phyloP scores from a whole-genome alignment of 1,139 yeast genomes.

The Kodamaea plutei region DNA sequence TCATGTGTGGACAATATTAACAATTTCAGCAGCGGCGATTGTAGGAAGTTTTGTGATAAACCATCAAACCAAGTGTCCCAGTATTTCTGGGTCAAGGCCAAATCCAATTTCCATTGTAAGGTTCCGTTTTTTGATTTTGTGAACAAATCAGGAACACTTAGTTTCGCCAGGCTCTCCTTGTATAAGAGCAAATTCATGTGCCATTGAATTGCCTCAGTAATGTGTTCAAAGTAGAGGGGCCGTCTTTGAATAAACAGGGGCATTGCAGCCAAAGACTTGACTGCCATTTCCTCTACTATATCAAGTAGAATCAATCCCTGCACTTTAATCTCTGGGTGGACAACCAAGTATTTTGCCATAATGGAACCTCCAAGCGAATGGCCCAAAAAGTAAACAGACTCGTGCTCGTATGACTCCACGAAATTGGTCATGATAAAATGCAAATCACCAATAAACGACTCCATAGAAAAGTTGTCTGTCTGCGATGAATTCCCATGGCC shows the following conservation, averaged over 20 bases:
- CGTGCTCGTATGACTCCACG: conserved; percentile 15
- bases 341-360: conserved; percentile 44
- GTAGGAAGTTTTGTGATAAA: conserved; percentile 60
- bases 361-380: conserved; percentile 94
- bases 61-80: conserved; percentile 84
- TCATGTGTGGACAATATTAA: conserved; percentile 89
- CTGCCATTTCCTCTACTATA: conserved; percentile 91
- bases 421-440: conserved; percentile 41
- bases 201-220: conserved; percentile 76
- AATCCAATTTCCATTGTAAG: conserved; percentile 60
- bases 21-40: conserved; percentile 55
- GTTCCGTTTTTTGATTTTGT: conserved; percentile 15
- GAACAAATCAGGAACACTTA: conserved; percentile 72
- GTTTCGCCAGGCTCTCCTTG: conserved; percentile 58
- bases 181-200: conserved; percentile 58
- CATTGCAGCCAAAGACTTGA: conserved; percentile 65
- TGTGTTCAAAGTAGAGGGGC: conserved; percentile 53
- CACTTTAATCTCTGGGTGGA: conserved; percentile 21
- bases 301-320: conserved; percentile 77
- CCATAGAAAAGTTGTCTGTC: conserved; percentile 43
- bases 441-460: conserved; percentile 56
- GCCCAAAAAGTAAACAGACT: conserved; percentile 56
- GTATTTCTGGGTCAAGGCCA: conserved; percentile 53
- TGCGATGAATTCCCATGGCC: conserved; percentile 64
- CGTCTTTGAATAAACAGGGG: conserved; percentile 55